phyloP scores from a whole-genome alignment of 2,329 filamentous ascomycete genomes.

The Incumbomyces delicatus region DNA sequence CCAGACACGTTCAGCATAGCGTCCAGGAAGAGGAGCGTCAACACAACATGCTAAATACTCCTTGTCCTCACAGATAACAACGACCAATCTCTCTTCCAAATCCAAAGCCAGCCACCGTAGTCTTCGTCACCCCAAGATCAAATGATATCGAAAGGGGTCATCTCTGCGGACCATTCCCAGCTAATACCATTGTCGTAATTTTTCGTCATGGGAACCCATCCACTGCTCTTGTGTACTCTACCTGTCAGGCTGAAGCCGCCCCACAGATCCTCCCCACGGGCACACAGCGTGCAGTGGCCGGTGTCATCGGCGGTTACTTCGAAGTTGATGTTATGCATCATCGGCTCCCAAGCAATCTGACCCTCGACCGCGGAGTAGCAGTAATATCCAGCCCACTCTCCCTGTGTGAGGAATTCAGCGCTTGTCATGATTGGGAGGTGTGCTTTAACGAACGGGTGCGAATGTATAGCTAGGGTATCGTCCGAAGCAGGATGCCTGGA shows the following conservation, averaged over 20 bases:
- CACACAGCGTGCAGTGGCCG: neutral
- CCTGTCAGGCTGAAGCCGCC: neutral
- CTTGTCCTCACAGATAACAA: no score
- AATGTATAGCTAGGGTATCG: no score
- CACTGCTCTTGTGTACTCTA: neutral
- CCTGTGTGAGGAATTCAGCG: neutral
- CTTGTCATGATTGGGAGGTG: neutral
- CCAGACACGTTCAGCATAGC: no score
- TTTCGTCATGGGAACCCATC: neutral
- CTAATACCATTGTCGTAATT: neutral
- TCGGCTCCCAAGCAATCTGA: neutral
- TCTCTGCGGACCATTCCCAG: neutral
- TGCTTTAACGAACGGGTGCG: neutral
- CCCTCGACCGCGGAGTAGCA: neutral
- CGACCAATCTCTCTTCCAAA: slow-evolving; percentile 4
- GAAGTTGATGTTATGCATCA: slow-evolving; percentile 2
- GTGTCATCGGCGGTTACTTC: neutral
- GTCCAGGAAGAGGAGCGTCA: no score
- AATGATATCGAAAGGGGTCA: neutral
- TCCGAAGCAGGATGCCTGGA: no score
- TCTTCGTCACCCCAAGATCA: neutral
- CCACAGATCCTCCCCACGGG: neutral
- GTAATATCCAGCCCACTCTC: slow-evolving; percentile 2
- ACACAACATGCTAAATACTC: no score
- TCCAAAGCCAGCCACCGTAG: slow-evolving; percentile 3